Conservation (phyloP, 352 stramenopile genomes). For the Phytophthora hybrid region DNA sequence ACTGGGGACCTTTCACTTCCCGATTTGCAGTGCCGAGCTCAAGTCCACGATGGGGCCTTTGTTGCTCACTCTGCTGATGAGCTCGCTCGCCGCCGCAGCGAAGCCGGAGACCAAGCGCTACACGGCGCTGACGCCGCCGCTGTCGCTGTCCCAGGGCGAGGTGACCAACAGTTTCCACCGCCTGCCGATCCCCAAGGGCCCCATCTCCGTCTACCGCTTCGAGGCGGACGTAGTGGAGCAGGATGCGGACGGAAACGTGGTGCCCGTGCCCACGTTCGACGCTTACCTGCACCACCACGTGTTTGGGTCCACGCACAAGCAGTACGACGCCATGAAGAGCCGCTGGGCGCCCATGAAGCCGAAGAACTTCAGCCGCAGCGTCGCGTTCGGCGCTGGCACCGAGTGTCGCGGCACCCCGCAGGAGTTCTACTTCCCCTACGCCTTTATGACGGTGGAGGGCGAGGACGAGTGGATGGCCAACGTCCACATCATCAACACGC, state of each 20-base stretch:
- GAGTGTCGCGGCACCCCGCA: constrained; percentile 83
- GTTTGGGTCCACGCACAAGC: constrained; percentile 73
- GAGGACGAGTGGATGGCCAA: constrained; percentile 87
- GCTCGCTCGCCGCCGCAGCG: constrained; percentile 4
- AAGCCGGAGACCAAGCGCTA: constrained; percentile 61
- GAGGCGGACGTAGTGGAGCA: constrained; percentile 78
- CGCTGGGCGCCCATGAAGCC: constrained; percentile 81
- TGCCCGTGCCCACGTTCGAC: constrained; percentile 72
- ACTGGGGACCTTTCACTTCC: background rate
- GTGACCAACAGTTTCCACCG: constrained; percentile 83
- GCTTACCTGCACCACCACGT: constrained; percentile 89
- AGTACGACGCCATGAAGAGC: constrained; percentile 58
- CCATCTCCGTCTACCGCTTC: constrained; percentile 87
- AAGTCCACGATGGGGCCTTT: constrained; percentile 26
- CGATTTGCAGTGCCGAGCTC: constrained; percentile 8
- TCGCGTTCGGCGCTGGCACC: constrained; percentile 82
- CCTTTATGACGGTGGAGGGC: constrained; percentile 78
- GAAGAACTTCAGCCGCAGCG: constrained; percentile 72
- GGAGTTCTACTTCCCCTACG: constrained; percentile 82
- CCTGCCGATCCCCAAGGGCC: constrained; percentile 76
- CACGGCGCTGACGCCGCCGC: constrained; percentile 60
- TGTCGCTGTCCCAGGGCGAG: constrained; percentile 64
- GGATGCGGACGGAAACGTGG: constrained; percentile 51
- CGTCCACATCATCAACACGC: constrained; percentile 88
- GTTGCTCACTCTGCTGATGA: constrained; percentile 13